A percentile compares a stretch with the other conserved stretches of the same genome.
These are phyloP conservation scores for Termitomyces sp. DNA, from an alignment of 768 basidiomycete genomes.

Conservation along the genomic window DNA sequence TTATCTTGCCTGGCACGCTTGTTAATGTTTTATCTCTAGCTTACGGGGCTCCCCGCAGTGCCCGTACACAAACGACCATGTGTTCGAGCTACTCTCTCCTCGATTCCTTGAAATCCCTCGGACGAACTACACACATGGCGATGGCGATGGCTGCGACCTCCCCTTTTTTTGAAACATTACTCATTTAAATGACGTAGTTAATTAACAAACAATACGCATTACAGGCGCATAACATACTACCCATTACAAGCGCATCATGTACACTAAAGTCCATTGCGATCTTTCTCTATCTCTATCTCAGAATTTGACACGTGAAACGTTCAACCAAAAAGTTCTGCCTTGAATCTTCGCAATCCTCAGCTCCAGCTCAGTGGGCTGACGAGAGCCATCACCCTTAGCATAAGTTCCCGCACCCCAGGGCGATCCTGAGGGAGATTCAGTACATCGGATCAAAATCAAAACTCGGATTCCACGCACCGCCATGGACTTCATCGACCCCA, in stretches of 20 bases:
- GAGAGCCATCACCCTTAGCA: conserved; percentile 46
- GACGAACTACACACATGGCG: too few species aligned
- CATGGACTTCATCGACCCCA: conserved; percentile 47
- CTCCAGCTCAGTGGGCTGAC: conserved; percentile 55
- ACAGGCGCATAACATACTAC: background rate
- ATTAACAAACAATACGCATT: background rate
- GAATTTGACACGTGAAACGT: background rate
- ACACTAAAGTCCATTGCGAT: background rate
- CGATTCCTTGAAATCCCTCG: too few species aligned
- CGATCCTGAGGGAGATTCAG: conserved; percentile 41
- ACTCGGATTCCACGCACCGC: conserved; percentile 35
- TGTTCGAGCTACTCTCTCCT: too few species aligned
- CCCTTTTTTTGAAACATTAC: too few species aligned
- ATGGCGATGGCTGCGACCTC: too few species aligned
- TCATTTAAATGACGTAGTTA: background rate
- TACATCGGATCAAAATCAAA: background rate
- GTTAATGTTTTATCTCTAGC: too few species aligned
- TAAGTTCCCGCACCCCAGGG: conserved; percentile 78
- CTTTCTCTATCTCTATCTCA: background rate
- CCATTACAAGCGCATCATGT: background rate
- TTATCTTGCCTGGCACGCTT: too few species aligned
- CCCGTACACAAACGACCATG: too few species aligned
- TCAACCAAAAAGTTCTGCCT: conserved; percentile 49
- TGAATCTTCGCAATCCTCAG: conserved; percentile 52
- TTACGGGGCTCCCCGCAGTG: too few species aligned